Evolutionary conservation across 768 basidiomycete species (phyloP).

Genomic region (Suillus decipiens): DNA sequence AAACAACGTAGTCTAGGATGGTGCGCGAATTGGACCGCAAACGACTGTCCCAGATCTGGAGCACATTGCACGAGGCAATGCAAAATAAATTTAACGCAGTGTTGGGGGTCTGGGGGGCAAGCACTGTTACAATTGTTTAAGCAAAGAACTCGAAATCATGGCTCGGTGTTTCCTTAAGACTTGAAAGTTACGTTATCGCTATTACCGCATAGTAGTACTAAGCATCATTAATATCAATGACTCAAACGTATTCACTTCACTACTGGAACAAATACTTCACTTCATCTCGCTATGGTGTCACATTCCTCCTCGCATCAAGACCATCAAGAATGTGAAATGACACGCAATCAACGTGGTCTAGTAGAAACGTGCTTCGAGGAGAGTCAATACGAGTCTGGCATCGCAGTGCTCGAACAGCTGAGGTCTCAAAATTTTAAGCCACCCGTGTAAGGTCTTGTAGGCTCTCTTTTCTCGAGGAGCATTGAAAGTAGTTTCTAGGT

Average conservation of each 20-base stretch:
- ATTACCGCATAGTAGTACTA: no score
- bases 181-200: neutral
- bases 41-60: neutral
- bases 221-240: no score
- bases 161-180: neutral
- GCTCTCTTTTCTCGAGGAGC: neutral
- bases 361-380: conserved; percentile 80
- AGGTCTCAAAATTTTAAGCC: conserved; percentile 60
- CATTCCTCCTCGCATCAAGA: neutral
- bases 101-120: no score
- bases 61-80: no score
- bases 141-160: neutral
- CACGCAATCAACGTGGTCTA: conserved; percentile 48
- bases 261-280: neutral
- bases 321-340: conserved; percentile 44
- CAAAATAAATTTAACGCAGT: no score
- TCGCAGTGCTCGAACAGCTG: conserved; percentile 61
- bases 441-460: conserved; percentile 47
- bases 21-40: neutral
- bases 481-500: conserved; percentile 34
- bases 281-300: neutral
- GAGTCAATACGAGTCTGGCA: conserved; percentile 71
- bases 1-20: no score
- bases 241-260: neutral
- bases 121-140: neutral